A percentile compares a stretch with the other conserved stretches of the same genome.
Evolutionary conservation across 306 rosid species (phyloP).

Genomic region (Glycine latifolia): DNA sequence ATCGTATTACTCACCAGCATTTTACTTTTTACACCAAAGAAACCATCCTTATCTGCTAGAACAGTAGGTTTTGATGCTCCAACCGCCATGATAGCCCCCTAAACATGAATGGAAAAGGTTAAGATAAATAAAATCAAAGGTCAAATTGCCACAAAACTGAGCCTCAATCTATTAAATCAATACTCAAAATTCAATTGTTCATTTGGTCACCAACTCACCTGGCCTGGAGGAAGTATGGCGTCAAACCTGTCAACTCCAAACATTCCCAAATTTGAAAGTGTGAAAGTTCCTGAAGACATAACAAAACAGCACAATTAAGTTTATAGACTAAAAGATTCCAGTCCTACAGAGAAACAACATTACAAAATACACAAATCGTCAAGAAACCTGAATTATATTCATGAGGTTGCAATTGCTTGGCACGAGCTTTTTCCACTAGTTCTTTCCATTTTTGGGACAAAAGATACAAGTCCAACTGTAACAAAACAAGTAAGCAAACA

Average conservation of each 20-base stretch:
- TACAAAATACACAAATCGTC: conserved; percentile 16
- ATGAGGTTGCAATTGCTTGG: conserved; percentile 92
- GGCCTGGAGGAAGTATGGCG: conserved; percentile 99
- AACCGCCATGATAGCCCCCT: conserved; percentile 99
- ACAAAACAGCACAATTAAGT: not conserved
- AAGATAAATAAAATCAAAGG: conserved; percentile 15
- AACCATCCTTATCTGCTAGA: conserved; percentile 76
- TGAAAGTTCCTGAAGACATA: conserved; percentile 78
- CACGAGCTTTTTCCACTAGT: conserved; percentile 80
- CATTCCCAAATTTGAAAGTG: conserved; percentile 95
- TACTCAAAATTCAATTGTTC: conserved; percentile 15
- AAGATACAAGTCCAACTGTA: conserved; percentile 88
- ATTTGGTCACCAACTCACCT: conserved; percentile 55
- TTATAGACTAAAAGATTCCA: conserved; percentile 25
- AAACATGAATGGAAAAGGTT: conserved; percentile 39
- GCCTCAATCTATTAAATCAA: conserved; percentile 16
- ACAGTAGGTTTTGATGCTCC: conserved; percentile 94
- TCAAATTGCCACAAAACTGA: conserved; percentile 18
- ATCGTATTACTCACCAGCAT: conserved; percentile 73
- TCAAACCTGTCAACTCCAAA: conserved; percentile 94
- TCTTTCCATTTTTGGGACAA: conserved; percentile 95
- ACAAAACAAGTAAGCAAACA: conserved; percentile 43
- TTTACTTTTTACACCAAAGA: conserved; percentile 79
- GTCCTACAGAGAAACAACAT: conserved; percentile 2
- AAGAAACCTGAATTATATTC: conserved; percentile 82